Base-by-base conservation (phyloP, 164 flowering plant species). In the Paratinospora sagittata region DNA sequence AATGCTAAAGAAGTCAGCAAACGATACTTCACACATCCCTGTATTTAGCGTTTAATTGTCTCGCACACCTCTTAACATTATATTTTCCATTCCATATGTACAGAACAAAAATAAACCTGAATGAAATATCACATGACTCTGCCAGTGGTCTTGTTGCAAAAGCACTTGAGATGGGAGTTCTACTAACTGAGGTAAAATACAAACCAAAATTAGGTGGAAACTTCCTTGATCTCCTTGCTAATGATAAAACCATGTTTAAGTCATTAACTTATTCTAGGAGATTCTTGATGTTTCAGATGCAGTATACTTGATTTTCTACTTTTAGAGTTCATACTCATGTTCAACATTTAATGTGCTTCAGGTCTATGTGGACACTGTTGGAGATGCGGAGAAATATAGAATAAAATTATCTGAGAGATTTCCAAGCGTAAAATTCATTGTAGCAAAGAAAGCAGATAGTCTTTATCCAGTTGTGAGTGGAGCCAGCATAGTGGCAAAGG, bases 401-500 rank as follows among this genome's bases (percentile, higher is more conserved):
- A 69, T 74, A 11, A 92, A 86, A 73, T 77, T 90, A 58, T 82
- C 92, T 45, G 88, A 89, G 69, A 88, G 78, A 78, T 94, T 92
- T 82, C 97, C 93, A 17, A 75, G 83, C 39, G 79, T 92, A 62
- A 90, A 86, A 72, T 94, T 94, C 77, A 89, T 88, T 36, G 98
- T 92, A 71, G 88, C 97, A 47, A 94, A 94, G 85, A 94, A 94
- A 82, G 98, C 98, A 71, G 98, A 94, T 79, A 89, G 97, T 82
- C 91, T 94, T 58, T 94, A 88, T 80, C 97, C 96, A 41, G 97
- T 89, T 75, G 98, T 92, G 5, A 92, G 98, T 80, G 98, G 97
- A 36, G 97, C 98, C 41, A 92, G 98, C 74, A 94, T 91, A 72
- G 97, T 87, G 63, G 97, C 98, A 30, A 94, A 94, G 95, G 98